Conservation (phyloP, 345 rosid species). For the Firmiana major region DNA sequence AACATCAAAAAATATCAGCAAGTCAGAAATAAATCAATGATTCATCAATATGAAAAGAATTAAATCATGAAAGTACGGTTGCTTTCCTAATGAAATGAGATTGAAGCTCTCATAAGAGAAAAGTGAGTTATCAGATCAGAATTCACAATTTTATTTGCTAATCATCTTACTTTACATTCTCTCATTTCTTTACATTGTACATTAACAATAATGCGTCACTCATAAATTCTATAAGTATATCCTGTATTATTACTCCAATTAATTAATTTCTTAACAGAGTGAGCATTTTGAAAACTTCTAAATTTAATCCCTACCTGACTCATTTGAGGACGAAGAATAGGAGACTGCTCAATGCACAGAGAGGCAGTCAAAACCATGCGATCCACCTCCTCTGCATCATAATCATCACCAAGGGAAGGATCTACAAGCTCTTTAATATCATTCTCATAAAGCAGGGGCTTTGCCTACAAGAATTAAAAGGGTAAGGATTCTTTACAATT, state of each 20-base stretch:
- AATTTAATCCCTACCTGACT: slow-evolving; percentile 52
- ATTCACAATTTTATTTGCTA: not conserved
- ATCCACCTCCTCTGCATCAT: slow-evolving; percentile 60
- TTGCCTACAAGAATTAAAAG: slow-evolving; percentile 47
- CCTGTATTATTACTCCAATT: not conserved
- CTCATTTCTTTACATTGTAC: not conserved
- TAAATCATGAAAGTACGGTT: not conserved
- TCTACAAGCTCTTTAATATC: slow-evolving; percentile 51
- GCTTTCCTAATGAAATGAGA: not conserved
- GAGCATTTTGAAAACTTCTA: not conserved
- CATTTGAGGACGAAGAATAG: slow-evolving; percentile 83
- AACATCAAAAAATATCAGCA: too few relatives aligned
- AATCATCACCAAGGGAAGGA: slow-evolving; percentile 53
- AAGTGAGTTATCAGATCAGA: not conserved
- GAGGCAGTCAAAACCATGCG: slow-evolving; percentile 67
- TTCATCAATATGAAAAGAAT: not conserved
- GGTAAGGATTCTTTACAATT: not conserved
- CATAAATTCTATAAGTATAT: not conserved
- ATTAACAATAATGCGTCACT: not conserved
- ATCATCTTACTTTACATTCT: not conserved
- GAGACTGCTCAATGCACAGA: slow-evolving; percentile 77
- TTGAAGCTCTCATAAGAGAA: not conserved
- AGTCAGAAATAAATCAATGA: not conserved
- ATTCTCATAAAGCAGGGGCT: slow-evolving; percentile 64
- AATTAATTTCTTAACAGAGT: not conserved